Base-by-base conservation (phyloP, 2,329 filamentous ascomycete species). In the Stachybotrys chlorohalonatus region DNA sequence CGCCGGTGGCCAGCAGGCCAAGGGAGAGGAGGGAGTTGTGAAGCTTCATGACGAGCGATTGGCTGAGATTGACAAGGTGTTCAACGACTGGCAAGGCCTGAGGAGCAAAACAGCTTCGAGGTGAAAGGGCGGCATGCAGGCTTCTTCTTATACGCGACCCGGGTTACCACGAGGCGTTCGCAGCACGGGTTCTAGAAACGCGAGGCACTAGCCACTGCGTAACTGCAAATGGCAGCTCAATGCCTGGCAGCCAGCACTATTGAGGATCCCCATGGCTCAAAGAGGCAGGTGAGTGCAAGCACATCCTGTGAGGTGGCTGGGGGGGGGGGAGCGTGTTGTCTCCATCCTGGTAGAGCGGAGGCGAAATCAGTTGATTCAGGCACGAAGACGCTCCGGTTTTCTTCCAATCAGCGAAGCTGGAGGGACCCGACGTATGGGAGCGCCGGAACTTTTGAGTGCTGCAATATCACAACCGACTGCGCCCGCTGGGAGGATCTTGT, bases 31-130 rank as follows among this genome's bases (percentile, higher is more conserved):
- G 24, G 11, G 49, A 49, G 13, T 54, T 54, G 15, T n/a, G 17
- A 45, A 57, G 49, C 56, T 58, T 64, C 62, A 64, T 64, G 53
- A 3, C 16, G 46, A 42, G 13, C 9, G 9, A 13, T 42, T 13
- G 36, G 36, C 36, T 3, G 36, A 3, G 13, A 42, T 42, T 42
- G 36, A 42, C 36, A 13, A 42, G 8, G 13, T 24, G 13, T 42
- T 42, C 36, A 42, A 42, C 36, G 36, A 42, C 36, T 42, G 36
- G 13, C 9, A 42, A 42, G 36, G 36, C 13, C 36, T 42, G 36
- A 42, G 9, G 36, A 42, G 24, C 24, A 24, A 9, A 42, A 9
- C 2, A 9, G 3, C 9, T 42, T 42, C 36, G 9, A 42, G 13
- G 36, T 13, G 36, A 42, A 24, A 2, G 36, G 9, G 36, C 36